Percentiles rank a stretch among this genome's conserved stretches.
Conservation (phyloP, 495 filamentous ascomycete genomes). For the Glutinoglossum americanum region DNA sequence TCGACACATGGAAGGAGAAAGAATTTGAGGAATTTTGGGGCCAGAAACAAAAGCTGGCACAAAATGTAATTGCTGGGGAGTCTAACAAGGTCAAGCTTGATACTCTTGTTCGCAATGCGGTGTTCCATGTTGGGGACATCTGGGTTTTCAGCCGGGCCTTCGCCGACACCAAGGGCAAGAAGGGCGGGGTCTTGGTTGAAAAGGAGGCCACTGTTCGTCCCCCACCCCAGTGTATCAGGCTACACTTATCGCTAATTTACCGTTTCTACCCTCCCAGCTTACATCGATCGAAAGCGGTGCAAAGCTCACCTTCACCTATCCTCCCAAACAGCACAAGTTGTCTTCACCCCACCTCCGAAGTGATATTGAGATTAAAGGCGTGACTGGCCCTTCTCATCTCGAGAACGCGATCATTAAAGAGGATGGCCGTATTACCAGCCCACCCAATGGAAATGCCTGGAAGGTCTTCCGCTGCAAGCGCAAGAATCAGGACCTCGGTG, state of each 20-base stretch:
- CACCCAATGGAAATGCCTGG: conserved; percentile 26
- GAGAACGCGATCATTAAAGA: conserved; percentile 21
- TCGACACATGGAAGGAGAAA: conserved; percentile 42
- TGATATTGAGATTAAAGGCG: conserved; percentile 16
- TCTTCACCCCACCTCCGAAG: conserved; percentile 7
- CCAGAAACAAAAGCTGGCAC: conserved; percentile 30
- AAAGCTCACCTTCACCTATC: conserved; percentile 21
- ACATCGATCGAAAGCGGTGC: conserved; percentile 6
- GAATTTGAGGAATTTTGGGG: conserved; percentile 54
- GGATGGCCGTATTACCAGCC: conserved; percentile 19
- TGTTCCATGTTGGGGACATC: conserved; percentile 2
- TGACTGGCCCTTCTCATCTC: conserved; percentile 16
- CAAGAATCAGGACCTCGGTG: conserved; percentile 34
- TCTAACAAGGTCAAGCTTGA: conserved; percentile 12
- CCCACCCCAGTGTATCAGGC: neutral
- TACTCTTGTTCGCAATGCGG: neutral
- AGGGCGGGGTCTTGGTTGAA: conserved; percentile 18
- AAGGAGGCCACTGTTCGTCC: conserved; percentile 26
- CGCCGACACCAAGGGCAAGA: conserved; percentile 7
- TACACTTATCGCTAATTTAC: neutral
- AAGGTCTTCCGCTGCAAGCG: conserved; percentile 27
- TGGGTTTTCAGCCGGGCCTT: neutral
- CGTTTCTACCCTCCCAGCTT: neutral
- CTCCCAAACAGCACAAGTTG: conserved; percentile 23
- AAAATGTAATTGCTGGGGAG: conserved; percentile 14